Base-by-base conservation (phyloP, 306 rosid genomes). In the Elaeagnus macrophylla region DNA sequence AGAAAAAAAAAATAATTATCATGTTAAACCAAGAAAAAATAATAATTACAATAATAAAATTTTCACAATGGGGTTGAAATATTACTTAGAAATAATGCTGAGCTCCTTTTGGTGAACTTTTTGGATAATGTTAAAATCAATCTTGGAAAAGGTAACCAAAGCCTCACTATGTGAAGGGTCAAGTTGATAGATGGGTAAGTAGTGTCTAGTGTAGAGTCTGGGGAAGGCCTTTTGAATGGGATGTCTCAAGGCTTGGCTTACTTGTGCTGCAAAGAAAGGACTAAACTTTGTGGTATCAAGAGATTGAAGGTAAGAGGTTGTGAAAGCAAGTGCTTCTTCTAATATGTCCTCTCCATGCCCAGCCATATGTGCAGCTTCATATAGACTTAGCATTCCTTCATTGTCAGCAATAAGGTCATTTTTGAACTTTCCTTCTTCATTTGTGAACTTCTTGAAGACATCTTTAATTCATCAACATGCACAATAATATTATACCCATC, bases 61-160 rank as follows among this genome's bases (percentile, higher is more conserved):
- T 11, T 11, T 10, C 7, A 8, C 0, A 9, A 10, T 13, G 1
- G 10, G 9, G 12, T 42, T 20, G 7, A 8, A 8, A 19, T 16
- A 12, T 48, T 7, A 65, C 71, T 52, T 71, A 9, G 59, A 12
- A 42, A 62, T 37, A 1, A 39, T 58, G 14, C 25, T 1, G 10
- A 59, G 53, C 48, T 71, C 76, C 39, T 20, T 59, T 0, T 57
- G 67, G 43, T 71, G 76, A 35, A 39, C 6, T 61, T 71, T 54
- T 25, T 71, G 76, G 18, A 71, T 12, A 17, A 39, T 10, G 54
- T 65, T 71, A 58, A 71, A 71, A 36, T 71, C 71, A 4, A 71
- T 35, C 49, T 71, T 65, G 10, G 71, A 62, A 17, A 71, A 65
- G 1, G 14, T 16, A 1, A 65, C 63, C 12, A 71, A 50, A 13